Base-by-base conservation (phyloP, 169 alveolate species). In the Haemoproteus tartakovskyi region DNA sequence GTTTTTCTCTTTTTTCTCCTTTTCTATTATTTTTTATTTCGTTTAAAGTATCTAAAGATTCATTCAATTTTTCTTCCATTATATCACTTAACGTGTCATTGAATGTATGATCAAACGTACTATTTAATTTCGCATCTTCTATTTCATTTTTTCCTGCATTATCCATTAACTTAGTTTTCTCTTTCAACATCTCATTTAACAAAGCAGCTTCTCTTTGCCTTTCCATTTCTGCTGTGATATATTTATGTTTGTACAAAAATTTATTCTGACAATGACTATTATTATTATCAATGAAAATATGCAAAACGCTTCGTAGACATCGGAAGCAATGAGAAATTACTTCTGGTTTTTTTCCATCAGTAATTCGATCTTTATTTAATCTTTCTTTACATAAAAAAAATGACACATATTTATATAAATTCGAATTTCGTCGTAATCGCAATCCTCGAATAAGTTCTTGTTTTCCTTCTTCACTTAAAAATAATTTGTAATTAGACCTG, bases 301-400 rank as follows among this genome's bases (percentile, higher is more conserved):
- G 84, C 29, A 74, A 60, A 30, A 74, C 84, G 59, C 84, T 74
- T n/a, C 46, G 54, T 57, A 74, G 51, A 50, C 84, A 74, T 26
- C 21, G 48, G 59, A 74, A 74, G 47, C 84, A 74, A 48, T 74
- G 84, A 38, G n/a, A 74, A 14, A 74, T 74, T 21, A 57, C 11
- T 74, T 74, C 78, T 2, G 78, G 78, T 33, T 50, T 36, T 56
- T 74, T 74, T n/a, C 78, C 78, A 41, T 74, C 84, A 57, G 37
- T 59, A 47, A 74, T 12, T 30, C 84, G 19, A 8, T 74, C 84
- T 50, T 26, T 74, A 74, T 74, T 74, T 47, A 74, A 24, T 40
- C 84, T 18, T 74, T 74, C 84, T 41, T 74, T 74, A 74, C 78
- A 48, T 57, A 74, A 74, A 74, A 56, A 74, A 57, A 74, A 74